phyloP scores from a whole-genome alignment of 768 basidiomycete genomes.

The Coprinellus aureogranulatus region DNA sequence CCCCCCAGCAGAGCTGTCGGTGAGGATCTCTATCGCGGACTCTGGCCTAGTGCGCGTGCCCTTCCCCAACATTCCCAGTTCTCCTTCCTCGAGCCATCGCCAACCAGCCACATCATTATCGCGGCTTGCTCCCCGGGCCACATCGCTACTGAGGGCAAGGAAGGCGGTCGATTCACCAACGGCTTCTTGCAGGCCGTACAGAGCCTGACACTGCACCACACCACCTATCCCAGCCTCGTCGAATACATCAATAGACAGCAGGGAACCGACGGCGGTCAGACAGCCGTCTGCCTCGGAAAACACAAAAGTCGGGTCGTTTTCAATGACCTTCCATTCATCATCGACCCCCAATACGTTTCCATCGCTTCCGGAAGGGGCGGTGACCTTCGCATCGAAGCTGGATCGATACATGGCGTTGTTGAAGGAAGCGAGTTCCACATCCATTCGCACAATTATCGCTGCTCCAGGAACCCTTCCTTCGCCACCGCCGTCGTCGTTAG shows the following conservation, averaged over 20 bases:
- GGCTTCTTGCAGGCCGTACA: conserved; percentile 49
- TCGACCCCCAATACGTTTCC: conserved; percentile 47
- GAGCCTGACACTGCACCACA: conserved; percentile 49
- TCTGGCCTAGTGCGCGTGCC: conserved; percentile 52
- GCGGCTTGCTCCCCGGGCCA: conserved; percentile 56
- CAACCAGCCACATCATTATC: conserved; percentile 50
- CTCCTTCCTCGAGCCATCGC: conserved; percentile 44
- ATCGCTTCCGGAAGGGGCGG: conserved; percentile 38
- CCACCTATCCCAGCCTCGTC: conserved; percentile 49
- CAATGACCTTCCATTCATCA: conserved; percentile 52
- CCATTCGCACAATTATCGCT: conserved; percentile 60
- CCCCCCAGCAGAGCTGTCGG: conserved; percentile 51
- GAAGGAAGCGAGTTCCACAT: conserved; percentile 61
- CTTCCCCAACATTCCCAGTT: conserved; percentile 32
- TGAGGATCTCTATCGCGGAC: conserved; percentile 52
- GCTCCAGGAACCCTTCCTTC: conserved; percentile 54
- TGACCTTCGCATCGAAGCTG: conserved; percentile 50
- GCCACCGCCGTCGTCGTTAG: conserved; percentile 50
- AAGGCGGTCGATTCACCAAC: conserved; percentile 61
- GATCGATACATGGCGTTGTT: conserved; percentile 61
- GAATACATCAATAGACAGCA: conserved; percentile 38
- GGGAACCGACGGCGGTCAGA: conserved; percentile 29
- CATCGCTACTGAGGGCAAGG: conserved; percentile 58
- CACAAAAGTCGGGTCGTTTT: conserved; percentile 52
- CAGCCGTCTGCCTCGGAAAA: conserved; percentile 49